phyloP scores from a whole-genome alignment of 768 basidiomycete species.

The Hericium alpestre region DNA sequence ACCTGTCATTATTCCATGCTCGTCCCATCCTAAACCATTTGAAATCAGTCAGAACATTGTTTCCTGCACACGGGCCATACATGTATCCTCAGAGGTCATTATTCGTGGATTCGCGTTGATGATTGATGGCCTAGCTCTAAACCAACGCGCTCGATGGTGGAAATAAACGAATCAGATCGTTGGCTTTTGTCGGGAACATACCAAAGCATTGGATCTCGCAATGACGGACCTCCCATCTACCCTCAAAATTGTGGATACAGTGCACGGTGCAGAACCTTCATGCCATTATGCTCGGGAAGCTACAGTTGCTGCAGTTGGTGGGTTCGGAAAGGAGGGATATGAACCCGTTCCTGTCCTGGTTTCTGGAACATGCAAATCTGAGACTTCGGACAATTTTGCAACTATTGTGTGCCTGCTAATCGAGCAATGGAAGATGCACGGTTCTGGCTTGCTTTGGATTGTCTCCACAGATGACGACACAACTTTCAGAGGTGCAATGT shows the following conservation, averaged over 20 bases:
- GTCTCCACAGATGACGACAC: not conserved
- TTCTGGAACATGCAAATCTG: not conserved
- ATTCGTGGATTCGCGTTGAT: not conserved
- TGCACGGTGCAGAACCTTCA: not conserved
- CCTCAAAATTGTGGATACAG: not conserved
- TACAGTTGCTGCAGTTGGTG: not conserved
- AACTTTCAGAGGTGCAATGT: not conserved
- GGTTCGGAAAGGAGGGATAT: not conserved
- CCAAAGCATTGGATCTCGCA: not conserved
- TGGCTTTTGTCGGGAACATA: not conserved
- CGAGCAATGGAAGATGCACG: not conserved
- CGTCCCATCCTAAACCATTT: not conserved
- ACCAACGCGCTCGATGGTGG: not conserved
- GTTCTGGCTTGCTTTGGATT: not conserved
- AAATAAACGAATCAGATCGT: not conserved
- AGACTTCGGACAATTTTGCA: not conserved
- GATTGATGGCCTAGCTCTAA: not conserved
- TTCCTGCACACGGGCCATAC: not conserved
- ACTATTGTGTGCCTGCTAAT: not conserved
- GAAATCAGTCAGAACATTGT: not conserved
- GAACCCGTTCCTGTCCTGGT: not conserved
- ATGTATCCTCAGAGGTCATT: not conserved
- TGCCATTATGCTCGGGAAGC: not conserved
- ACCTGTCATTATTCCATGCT: not conserved
- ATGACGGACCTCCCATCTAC: not conserved